Conservation (phyloP, 805 yeast genomes). For the Kuraishia molischiana region DNA sequence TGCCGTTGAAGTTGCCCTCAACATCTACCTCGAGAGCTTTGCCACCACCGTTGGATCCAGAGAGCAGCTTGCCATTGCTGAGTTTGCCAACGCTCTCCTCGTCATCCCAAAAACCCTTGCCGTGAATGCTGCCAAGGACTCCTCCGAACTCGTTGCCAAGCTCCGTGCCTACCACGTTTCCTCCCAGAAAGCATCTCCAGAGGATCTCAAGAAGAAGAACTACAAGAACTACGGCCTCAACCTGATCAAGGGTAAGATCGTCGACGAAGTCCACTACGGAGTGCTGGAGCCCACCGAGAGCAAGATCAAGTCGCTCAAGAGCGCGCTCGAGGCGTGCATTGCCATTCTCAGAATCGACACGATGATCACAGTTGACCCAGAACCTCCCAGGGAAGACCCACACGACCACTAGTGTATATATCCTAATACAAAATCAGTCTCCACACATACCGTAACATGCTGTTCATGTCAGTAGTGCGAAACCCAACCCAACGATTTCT, state of each 20-base stretch:
- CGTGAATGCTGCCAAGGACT: constrained; percentile 95
- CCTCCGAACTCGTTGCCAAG: constrained; percentile 90
- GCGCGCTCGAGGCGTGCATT: constrained; percentile 96
- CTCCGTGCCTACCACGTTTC: constrained; percentile 95
- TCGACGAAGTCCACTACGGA: constrained; percentile 75
- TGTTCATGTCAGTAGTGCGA: too few relatives aligned
- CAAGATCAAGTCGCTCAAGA: constrained; percentile 85
- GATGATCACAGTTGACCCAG: constrained; percentile 96
- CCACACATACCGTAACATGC: too few relatives aligned
- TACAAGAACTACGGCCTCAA: constrained; percentile 92
- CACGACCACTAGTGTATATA: constrained; percentile 54
- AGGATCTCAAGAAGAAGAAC: constrained; percentile 76
- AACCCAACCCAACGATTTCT: too few relatives aligned
- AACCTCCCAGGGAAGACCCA: constrained; percentile 83
- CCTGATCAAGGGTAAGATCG: constrained; percentile 82
- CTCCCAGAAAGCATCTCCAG: constrained; percentile 73
- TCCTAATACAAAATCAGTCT: too few relatives aligned
- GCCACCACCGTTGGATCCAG: constrained; percentile 97
- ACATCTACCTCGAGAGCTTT: constrained; percentile 89
- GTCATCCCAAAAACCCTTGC: constrained; percentile 95
- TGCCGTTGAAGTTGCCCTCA: constrained; percentile 94
- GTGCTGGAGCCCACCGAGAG: constrained; percentile 94
- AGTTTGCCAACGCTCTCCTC: constrained; percentile 84
- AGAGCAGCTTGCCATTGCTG: constrained; percentile 96
- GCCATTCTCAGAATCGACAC: constrained; percentile 97